Conservation (phyloP, 2,329 filamentous ascomycete species). For the Colletotrichum sp. region DNA sequence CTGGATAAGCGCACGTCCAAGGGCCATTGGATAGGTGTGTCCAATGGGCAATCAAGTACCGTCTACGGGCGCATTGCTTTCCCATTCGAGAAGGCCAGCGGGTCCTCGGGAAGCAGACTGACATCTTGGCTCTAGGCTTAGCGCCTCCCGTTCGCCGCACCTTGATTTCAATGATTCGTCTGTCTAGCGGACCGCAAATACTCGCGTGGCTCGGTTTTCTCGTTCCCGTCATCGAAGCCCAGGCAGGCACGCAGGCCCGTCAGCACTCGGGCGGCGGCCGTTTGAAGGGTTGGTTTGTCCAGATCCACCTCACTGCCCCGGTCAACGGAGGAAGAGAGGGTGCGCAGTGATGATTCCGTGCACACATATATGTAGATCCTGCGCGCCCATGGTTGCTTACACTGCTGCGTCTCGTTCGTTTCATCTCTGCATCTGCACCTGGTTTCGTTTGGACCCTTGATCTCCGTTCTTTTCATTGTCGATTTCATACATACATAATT, state of each 20-base stretch:
- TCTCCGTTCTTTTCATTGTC: neutral
- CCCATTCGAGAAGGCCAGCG: conserved; percentile 2
- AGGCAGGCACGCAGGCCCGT: neutral
- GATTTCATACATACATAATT: neutral
- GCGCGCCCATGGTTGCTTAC: neutral
- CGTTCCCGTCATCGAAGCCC: neutral
- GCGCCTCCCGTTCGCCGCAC: conserved; percentile 3
- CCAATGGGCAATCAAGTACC: neutral
- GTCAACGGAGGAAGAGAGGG: neutral
- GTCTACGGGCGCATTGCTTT: conserved; percentile 3
- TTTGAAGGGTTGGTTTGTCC: neutral
- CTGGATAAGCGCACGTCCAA: neutral
- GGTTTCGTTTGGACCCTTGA: neutral
- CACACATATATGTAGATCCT: neutral
- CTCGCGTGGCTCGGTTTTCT: conserved; percentile 1
- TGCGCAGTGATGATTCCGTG: neutral
- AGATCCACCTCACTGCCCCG: neutral
- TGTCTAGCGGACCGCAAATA: neutral
- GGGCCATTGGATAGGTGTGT: neutral
- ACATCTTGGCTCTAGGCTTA: conserved; percentile 7
- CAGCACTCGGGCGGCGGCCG: neutral
- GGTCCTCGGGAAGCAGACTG: conserved; percentile 4
- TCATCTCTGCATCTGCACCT: neutral
- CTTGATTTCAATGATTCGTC: neutral
- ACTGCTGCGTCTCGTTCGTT: neutral